Evolutionary conservation across 495 filamentous ascomycete genomes (phyloP), one percentile per base, ranked within the genome.

Genomic region (Evansstolkia leycettana): DNA sequence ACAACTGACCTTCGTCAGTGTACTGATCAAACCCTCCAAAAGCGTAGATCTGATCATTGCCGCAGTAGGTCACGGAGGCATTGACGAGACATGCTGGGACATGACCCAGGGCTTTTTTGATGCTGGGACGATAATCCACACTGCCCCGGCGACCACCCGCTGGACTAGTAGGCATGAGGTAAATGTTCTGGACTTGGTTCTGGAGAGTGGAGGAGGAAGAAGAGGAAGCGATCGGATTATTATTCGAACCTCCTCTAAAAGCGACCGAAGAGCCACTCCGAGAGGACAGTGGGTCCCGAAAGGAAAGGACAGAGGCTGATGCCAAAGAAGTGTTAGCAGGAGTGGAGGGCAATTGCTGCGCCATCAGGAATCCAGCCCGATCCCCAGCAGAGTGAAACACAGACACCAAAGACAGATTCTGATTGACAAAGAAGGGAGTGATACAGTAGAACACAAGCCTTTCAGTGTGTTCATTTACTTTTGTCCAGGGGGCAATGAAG

Each of bases 21-120:
- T 90, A 96, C 53, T 94, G 88, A 51, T 98, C 90, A 46, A 98
- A 98, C n/a, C 90, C 90, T 9, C 90, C 90, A 62, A 98, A 98
- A 17, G 88, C 90, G 60, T 94, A 95, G 46, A 98, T 95, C 52
- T 83, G 76, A 60, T 94, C 87, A 57, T 93, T 84, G 30, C 85
- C 84, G 50, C 88, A 93, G 57, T 93, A 94, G 12, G 90, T 96
- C 34, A 96, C 87, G 10, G 92, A 95, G 36, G 90, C 90, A 67
- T 95, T 96, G 36, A 96, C 89, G 27, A 98, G 72, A 50, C 90
- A 95, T 33, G 92, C 86, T 7, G 93, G 88, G 34, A 86, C 69
- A 56, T 90, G 84, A 27, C 90, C 90, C 33, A 84, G 68, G 5
- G 81, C 82, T 46, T 79, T 79, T 16, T 77, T 83, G 12, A 94